phyloP scores from a whole-genome alignment of 2,329 filamentous ascomycete species.

The Cadophora gregata region DNA sequence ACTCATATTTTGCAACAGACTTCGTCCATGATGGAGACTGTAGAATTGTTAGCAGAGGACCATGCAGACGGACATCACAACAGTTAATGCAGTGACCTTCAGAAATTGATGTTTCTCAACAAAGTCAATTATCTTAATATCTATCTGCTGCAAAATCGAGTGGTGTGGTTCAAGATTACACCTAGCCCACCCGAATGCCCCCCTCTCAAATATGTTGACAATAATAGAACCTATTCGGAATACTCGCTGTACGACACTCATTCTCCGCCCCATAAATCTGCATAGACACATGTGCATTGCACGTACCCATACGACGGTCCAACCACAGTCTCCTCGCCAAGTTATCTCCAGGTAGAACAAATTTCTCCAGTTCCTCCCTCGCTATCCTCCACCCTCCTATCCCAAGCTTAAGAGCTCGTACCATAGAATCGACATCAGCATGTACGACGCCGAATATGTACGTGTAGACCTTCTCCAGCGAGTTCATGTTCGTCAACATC shows the following conservation, averaged over 20 bases:
- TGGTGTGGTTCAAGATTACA: no score
- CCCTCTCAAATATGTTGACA: background rate
- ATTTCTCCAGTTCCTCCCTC: background rate
- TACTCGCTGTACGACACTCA: background rate
- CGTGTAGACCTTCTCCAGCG: background rate
- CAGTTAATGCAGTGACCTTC: no score
- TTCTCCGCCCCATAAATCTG: background rate
- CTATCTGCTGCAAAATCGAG: no score
- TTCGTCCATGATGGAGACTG: no score
- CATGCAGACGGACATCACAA: no score
- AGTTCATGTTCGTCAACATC: background rate
- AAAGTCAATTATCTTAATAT: no score
- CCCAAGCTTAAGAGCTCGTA: background rate
- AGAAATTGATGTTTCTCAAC: no score
- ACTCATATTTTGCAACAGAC: no score
- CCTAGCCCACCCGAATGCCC: no score
- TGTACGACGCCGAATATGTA: background rate
- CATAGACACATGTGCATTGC: background rate
- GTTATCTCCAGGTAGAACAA: background rate
- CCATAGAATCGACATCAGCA: background rate
- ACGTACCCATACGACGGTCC: background rate
- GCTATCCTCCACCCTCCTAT: background rate
- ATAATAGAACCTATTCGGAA: conserved; percentile 1
- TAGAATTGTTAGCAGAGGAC: no score
- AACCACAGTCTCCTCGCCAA: background rate